Evolutionary conservation across 768 basidiomycete species (phyloP).

Genomic region (Pholiota microspora): DNA sequence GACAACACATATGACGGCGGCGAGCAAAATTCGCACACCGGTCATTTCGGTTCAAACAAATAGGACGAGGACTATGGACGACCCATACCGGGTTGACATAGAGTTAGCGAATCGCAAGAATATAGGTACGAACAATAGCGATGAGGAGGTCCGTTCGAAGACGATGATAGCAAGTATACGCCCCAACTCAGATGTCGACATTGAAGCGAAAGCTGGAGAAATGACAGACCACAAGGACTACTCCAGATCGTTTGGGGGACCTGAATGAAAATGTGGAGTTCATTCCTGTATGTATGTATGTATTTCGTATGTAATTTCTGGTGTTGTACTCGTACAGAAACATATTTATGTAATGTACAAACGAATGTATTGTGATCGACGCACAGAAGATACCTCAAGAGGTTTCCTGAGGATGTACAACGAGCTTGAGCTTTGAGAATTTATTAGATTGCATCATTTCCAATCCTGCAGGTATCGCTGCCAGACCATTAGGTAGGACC

Average conservation of each 20-base stretch:
- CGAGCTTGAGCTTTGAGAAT: constrained; percentile 2
- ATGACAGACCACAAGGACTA: background rate
- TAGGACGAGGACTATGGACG: background rate
- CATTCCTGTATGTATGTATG: background rate
- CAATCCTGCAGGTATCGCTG: background rate
- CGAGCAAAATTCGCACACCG: background rate
- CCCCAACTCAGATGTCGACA: background rate
- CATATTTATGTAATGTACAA: too few species aligned
- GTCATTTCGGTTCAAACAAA: constrained; percentile 5
- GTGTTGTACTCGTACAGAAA: background rate
- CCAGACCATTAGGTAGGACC: background rate
- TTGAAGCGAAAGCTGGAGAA: background rate
- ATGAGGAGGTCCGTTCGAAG: background rate
- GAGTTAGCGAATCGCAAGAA: constrained; percentile 3
- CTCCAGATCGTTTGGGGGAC: background rate
- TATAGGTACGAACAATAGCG: background rate
- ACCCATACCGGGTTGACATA: constrained; percentile 2
- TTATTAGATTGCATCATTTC: constrained; percentile 1
- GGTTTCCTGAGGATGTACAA: constrained; percentile 4
- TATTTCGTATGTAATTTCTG: background rate
- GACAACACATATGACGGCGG: background rate
- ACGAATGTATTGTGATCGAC: too few species aligned
- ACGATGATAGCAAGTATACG: background rate
- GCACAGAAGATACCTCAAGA: background rate
- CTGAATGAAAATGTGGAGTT: background rate